Evolutionary conservation across 1,139 yeast genomes (phyloP).

Genomic region (Pichia sp.): DNA sequence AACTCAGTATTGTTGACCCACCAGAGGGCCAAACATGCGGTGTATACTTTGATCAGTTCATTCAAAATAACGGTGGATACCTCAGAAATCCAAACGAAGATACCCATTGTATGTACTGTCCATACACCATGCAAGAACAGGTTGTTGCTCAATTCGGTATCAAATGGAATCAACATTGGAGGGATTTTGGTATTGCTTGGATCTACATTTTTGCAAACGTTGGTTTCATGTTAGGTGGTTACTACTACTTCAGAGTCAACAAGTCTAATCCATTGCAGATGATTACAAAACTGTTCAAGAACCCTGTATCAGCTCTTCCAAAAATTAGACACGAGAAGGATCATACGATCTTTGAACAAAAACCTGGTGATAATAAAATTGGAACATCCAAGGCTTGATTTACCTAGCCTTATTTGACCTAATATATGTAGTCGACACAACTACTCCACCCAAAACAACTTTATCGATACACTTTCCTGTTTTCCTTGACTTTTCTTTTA

Average conservation of each 20-base stretch:
- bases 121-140: constrained; percentile 45
- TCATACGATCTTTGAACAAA: constrained; percentile 29
- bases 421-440: too few species aligned
- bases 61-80: constrained; percentile 42
- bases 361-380: constrained; percentile 30
- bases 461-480: too few species aligned
- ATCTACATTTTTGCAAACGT: constrained; percentile 49
- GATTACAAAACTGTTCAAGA: constrained; percentile 5
- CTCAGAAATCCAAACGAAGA: constrained; percentile 44
- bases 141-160: constrained; percentile 41
- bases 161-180: constrained; percentile 46
- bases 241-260: constrained; percentile 14
- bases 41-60: constrained; percentile 35
- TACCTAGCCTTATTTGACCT: too few species aligned
- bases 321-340: constrained; percentile 33
- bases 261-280: constrained; percentile 6
- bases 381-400: too few species aligned
- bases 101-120: constrained; percentile 50
- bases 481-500: too few species aligned
- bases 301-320: constrained; percentile 9
- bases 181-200: constrained; percentile 57
- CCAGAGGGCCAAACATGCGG: constrained; percentile 51
- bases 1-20: constrained; percentile 45
- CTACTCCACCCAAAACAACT: too few species aligned
- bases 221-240: constrained; percentile 14